phyloP scores from a whole-genome alignment of 768 basidiomycete species.

The Calvatia gigantea region DNA sequence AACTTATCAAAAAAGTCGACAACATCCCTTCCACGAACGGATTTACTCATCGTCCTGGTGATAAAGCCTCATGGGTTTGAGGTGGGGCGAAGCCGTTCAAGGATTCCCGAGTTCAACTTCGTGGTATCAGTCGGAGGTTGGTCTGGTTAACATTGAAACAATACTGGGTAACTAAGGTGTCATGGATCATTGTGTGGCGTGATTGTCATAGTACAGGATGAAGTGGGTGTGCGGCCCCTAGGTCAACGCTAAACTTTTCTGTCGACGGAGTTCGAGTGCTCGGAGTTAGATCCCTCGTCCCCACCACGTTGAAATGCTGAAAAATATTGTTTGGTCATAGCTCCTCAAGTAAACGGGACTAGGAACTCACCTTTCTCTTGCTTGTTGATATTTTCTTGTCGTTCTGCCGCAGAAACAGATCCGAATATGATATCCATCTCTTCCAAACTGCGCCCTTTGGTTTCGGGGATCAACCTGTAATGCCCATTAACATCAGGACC shows the following conservation, averaged over 20 bases:
- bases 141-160: neutral
- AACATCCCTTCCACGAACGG: too few relatives aligned
- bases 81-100: too few relatives aligned
- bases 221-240: neutral
- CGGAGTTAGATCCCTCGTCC: constrained; percentile 1
- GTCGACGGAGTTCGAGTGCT: constrained; percentile 12
- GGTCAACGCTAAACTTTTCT: constrained; percentile 8
- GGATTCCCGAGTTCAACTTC: too few relatives aligned
- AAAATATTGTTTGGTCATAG: neutral
- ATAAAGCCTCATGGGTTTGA: too few relatives aligned
- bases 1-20: too few relatives aligned
- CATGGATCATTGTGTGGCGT: neutral
- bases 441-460: constrained; percentile 54
- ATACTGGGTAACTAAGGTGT: neutral
- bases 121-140: neutral
- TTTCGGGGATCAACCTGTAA: constrained; percentile 54
- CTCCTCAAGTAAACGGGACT: neutral
- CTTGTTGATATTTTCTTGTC: constrained; percentile 48
- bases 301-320: constrained; percentile 14
- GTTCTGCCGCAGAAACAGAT: constrained; percentile 48
- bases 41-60: too few relatives aligned
- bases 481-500: neutral
- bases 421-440: constrained; percentile 58
- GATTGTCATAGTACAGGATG: neutral
- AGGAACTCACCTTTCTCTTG: constrained; percentile 31